Base-by-base conservation (phyloP, 768 basidiomycete species). In the Mycena latifolia region DNA sequence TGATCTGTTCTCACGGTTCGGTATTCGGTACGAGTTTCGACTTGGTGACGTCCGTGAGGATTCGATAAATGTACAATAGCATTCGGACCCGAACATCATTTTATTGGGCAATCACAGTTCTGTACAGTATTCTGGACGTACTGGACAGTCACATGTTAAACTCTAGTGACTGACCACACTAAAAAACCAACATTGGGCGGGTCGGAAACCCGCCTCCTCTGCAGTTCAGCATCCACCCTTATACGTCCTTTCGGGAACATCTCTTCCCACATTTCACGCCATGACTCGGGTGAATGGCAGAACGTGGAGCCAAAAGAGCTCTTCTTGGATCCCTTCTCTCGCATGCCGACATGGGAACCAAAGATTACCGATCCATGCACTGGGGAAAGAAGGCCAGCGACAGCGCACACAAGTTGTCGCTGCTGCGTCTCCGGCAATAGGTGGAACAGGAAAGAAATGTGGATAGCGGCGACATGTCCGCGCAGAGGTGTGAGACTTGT, bases 401-500 rank as follows among this genome's bases (percentile, higher is more conserved):
- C 65, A 1, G 69, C 73, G 12, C 65, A 71, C 5, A 77, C 81
- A 1, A 79, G 65, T 35, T 75, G 52, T 25, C 72, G 60, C 56
- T 81, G 80, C 17, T 71, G 56, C 10, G 76, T 71, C 58, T 81
- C 77, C 17, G 69, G 58, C 67, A 82, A 82, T 11, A 81, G 69
- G 47, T 82, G 79, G 63, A 82, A 81, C 61, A 82, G 75, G 3
- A 76, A 66, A 12, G 78, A 77, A 6, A 76, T 71, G 61, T 80
- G 78, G 56, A 90, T 85, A 17, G 78, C 85, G 11, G 86, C 81
- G 33, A 87, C 75, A 15, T 80, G 80, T 5, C 85, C 84, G 57
- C 72, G 80, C 12, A 88, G 76, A 5, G 84, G 82, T 18, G 79
- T 85, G 27, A 89, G 76, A 0, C 80, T 79, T 0, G 62, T 77